A percentile compares a stretch with the other conserved stretches of the same genome.
Evolutionary conservation across 768 basidiomycete species (phyloP).

Genomic region (Pisolithus orientalis): DNA sequence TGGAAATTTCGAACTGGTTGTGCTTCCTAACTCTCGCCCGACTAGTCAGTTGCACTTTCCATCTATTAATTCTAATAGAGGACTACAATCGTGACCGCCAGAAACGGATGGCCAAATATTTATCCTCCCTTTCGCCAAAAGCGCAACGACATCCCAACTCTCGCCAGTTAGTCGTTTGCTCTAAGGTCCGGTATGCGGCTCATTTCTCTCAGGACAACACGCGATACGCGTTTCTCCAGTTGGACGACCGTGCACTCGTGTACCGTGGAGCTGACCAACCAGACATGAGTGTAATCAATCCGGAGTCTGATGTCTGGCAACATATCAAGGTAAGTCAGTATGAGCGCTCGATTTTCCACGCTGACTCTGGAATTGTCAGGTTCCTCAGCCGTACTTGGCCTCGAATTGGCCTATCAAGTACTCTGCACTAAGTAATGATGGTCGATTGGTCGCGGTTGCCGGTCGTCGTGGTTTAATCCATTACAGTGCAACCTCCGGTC

Average conservation of each 20-base stretch:
- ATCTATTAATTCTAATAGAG: neutral
- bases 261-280: conserved; percentile 97
- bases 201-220: conserved; percentile 74
- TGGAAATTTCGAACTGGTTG: conserved; percentile 85
- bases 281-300: conserved; percentile 97
- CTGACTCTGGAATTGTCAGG: conserved; percentile 38
- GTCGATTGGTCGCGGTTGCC: conserved; percentile 86
- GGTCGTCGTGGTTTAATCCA: conserved; percentile 88
- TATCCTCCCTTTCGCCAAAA: conserved; percentile 89
- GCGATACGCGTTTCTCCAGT: conserved; percentile 89
- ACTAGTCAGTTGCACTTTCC: conserved; percentile 36
- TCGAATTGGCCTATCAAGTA: conserved; percentile 94
- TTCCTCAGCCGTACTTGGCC: conserved; percentile 83
- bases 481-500: conserved; percentile 88
- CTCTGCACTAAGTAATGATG: conserved; percentile 86
- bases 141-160: conserved; percentile 86
- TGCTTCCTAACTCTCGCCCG: conserved; percentile 52
- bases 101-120: conserved; percentile 70
- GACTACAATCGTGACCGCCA: conserved; percentile 21
- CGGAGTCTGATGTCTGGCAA: conserved; percentile 97
- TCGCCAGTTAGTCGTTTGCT: conserved; percentile 59
- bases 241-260: conserved; percentile 89
- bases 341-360: neutral
- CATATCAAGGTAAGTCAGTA: conserved; percentile 67
- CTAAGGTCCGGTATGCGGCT: neutral